A percentile compares a stretch with the other conserved stretches of the same genome.
Evolutionary conservation across 257 asterid genomes (phyloP).

Genomic region (Coffea eugenioides): DNA sequence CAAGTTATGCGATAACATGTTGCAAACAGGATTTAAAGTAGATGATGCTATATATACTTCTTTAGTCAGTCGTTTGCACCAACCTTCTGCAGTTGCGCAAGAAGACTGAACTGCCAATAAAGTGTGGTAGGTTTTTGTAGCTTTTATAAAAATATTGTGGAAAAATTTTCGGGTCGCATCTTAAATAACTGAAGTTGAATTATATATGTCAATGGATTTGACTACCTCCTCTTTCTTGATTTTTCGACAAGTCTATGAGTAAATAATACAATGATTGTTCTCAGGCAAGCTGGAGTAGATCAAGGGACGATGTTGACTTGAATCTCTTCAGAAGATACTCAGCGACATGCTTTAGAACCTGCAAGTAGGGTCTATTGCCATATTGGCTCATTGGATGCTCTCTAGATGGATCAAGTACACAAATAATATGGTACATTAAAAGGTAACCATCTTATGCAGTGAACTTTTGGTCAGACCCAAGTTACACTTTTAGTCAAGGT

Average conservation of each 20-base stretch:
- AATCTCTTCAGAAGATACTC: not conserved
- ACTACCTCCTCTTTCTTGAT: not conserved
- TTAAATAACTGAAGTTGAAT: not conserved
- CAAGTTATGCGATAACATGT: constrained; percentile 53
- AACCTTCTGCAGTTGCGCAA: constrained; percentile 33
- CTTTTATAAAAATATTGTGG: not conserved
- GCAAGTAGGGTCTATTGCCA: not conserved
- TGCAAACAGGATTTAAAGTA: constrained; percentile 46
- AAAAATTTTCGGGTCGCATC: not conserved
- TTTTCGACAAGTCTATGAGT: not conserved
- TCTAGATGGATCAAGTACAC: not conserved
- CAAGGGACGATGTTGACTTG: not conserved
- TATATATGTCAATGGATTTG: not conserved
- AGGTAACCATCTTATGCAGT: not conserved
- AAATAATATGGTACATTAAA: not conserved
- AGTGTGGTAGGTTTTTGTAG: constrained; percentile 5
- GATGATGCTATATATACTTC: constrained; percentile 70
- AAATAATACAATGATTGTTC: not conserved
- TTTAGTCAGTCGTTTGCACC: constrained; percentile 52
- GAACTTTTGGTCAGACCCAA: not conserved
- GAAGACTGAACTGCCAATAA: constrained; percentile 30
- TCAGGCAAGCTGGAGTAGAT: constrained; percentile 14
- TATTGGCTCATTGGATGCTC: not conserved
- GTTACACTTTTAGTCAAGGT: too few relatives aligned
- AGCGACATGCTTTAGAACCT: not conserved